Evolutionary conservation across 495 filamentous ascomycete genomes (phyloP).

Genomic region (Talaromyces borbonicus): DNA sequence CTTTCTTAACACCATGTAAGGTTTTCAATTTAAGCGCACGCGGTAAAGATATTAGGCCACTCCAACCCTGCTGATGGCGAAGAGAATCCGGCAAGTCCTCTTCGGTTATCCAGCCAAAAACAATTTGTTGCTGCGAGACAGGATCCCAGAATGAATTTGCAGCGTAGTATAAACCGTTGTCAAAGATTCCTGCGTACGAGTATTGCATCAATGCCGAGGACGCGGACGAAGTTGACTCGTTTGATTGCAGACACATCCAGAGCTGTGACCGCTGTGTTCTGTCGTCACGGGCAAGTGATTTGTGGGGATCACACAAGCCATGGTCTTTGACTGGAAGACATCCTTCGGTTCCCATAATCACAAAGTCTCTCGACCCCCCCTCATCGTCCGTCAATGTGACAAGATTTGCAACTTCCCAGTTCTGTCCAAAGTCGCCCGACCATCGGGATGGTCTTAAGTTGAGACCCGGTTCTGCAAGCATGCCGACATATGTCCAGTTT

Average conservation of each 20-base stretch:
- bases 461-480: slow-evolving; percentile 31
- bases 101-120: slow-evolving; percentile 30
- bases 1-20: slow-evolving; percentile 17
- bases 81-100: slow-evolving; percentile 27
- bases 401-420: slow-evolving; percentile 46
- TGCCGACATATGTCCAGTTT: slow-evolving; percentile 42
- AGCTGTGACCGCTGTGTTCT: slow-evolving; percentile 21
- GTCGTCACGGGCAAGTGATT: slow-evolving; percentile 12
- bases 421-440: slow-evolving; percentile 36
- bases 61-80: slow-evolving; percentile 31
- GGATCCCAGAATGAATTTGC: slow-evolving; percentile 32
- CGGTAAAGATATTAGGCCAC: slow-evolving; percentile 29
- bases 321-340: slow-evolving; percentile 11
- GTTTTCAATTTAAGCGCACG: slow-evolving; percentile 19
- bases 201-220: slow-evolving; percentile 14
- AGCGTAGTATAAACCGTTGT: slow-evolving; percentile 29
- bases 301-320: neutral
- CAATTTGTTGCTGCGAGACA: slow-evolving; percentile 18
- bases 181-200: slow-evolving; percentile 24
- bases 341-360: slow-evolving; percentile 43
- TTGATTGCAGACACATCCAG: slow-evolving; percentile 23
- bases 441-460: slow-evolving; percentile 35
- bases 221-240: neutral
- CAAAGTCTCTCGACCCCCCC: slow-evolving; percentile 30
- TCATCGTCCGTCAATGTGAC: slow-evolving; percentile 34